A percentile compares a stretch with the other conserved stretches of the same genome.
Conservation (phyloP, 2,329 filamentous ascomycete species). For the Exophiala sp. region DNA sequence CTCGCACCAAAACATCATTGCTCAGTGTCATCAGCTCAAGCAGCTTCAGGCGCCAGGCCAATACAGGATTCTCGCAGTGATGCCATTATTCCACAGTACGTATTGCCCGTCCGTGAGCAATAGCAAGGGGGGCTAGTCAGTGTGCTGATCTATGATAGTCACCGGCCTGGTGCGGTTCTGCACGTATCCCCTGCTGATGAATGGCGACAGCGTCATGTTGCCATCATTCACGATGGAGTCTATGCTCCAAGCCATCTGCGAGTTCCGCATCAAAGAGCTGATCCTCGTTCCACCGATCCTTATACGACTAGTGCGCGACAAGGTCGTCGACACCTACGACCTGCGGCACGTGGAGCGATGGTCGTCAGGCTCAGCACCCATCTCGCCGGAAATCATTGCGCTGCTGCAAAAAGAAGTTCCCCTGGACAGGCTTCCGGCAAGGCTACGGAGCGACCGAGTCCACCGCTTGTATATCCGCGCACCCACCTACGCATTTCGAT, state of each 20-base stretch:
- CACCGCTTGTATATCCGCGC: slow-evolving; percentile 57
- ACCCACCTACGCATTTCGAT: slow-evolving; percentile 51
- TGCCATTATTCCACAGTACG: slow-evolving; percentile 54
- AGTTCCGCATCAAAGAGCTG: slow-evolving; percentile 51
- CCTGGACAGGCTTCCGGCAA: slow-evolving; percentile 56
- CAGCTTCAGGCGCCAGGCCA: slow-evolving; percentile 37
- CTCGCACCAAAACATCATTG: slow-evolving; percentile 51
- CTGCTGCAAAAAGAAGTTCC: slow-evolving; percentile 53
- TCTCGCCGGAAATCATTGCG: slow-evolving; percentile 53
- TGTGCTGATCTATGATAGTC: no score
- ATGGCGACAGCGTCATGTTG: slow-evolving; percentile 60
- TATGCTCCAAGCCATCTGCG: slow-evolving; percentile 51
- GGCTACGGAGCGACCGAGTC: slow-evolving; percentile 66
- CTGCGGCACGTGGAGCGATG: slow-evolving; percentile 52
- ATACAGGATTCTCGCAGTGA: slow-evolving; percentile 50
- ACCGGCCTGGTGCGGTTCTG: slow-evolving; percentile 58
- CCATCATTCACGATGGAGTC: slow-evolving; percentile 55
- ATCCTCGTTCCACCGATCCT: slow-evolving; percentile 57
- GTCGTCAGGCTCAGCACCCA: slow-evolving; percentile 55
- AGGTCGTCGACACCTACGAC: slow-evolving; percentile 44
- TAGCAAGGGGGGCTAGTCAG: no score
- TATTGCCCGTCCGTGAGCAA: background rate
- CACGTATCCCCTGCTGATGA: slow-evolving; percentile 57
- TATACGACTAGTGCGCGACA: slow-evolving; percentile 55
- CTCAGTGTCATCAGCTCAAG: slow-evolving; percentile 56